A percentile compares a stretch with the other conserved stretches of the same genome.
Evolutionary conservation across 257 asterid species (phyloP).

Genomic region (Primulina eburnea): DNA sequence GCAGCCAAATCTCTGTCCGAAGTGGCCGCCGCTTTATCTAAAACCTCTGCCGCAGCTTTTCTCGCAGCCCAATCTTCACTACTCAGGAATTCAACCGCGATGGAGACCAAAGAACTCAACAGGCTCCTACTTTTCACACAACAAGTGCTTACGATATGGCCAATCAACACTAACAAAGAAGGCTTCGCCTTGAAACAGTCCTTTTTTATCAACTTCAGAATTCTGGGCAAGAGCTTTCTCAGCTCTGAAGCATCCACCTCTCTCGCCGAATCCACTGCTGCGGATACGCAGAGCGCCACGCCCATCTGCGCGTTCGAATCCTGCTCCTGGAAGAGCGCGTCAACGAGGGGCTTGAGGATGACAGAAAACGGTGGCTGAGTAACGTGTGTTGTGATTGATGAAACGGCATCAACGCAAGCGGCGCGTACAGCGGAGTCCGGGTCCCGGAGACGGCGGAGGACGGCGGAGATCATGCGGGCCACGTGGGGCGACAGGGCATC

Average conservation of each 20-base stretch:
- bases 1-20: constrained; percentile 41
- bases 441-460: constrained; percentile 83
- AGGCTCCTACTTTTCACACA: constrained; percentile 44
- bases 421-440: constrained; percentile 72
- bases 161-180: constrained; percentile 47
- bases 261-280: constrained; percentile 75
- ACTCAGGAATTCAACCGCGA: constrained; percentile 55
- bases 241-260: constrained; percentile 61
- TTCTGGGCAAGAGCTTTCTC: constrained; percentile 55
- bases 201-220: constrained; percentile 51
- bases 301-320: constrained; percentile 74
- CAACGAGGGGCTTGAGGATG: constrained; percentile 59
- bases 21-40: constrained; percentile 46
- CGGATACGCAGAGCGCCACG: constrained; percentile 70
- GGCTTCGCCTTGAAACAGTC: constrained; percentile 69
- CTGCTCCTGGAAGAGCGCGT: constrained; percentile 72
- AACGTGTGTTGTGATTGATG: constrained; percentile 58
- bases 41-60: constrained; percentile 78
- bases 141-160: constrained; percentile 48
- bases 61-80: constrained; percentile 81
- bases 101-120: constrained; percentile 39
- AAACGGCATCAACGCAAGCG: constrained; percentile 72
- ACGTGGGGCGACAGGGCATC: constrained; percentile 68
- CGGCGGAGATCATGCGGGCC: constrained; percentile 57
- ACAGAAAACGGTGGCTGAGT: constrained; percentile 53